Conservation (phyloP, 2,329 filamentous ascomycete genomes). For the Aspergillus sp. region DNA sequence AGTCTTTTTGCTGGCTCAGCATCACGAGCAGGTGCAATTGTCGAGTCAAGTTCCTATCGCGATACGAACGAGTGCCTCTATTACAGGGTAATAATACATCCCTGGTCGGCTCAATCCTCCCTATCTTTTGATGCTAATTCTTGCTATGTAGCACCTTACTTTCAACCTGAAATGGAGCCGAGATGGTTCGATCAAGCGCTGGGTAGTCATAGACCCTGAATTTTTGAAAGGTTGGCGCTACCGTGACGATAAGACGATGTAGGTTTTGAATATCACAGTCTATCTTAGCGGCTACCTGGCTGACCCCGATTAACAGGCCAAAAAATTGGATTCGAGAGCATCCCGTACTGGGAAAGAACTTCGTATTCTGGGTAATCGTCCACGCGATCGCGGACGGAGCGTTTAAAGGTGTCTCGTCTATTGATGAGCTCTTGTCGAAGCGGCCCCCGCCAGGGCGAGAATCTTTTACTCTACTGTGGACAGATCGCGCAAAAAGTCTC, state of each 20-base stretch:
- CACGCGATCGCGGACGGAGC: slow-evolving; percentile 16
- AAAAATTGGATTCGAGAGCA: slow-evolving; percentile 21
- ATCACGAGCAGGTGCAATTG: slow-evolving; percentile 11
- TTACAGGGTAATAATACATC: slow-evolving; percentile 12
- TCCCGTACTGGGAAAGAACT: slow-evolving; percentile 16
- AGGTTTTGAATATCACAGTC: background rate
- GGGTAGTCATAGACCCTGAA: slow-evolving; percentile 16
- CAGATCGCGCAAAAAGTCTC: slow-evolving; percentile 3
- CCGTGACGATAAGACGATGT: slow-evolving; percentile 9
- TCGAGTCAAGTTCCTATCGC: slow-evolving; percentile 18
- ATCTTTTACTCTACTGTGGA: slow-evolving; percentile 17
- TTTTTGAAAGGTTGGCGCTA: slow-evolving; percentile 20
- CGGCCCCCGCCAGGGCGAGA: slow-evolving; percentile 16
- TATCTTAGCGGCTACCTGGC: background rate
- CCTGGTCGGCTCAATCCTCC: too few relatives aligned
- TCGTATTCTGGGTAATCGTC: slow-evolving; percentile 22
- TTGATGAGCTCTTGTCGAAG: slow-evolving; percentile 14
- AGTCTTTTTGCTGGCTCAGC: slow-evolving; percentile 11
- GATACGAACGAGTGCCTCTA: slow-evolving; percentile 19
- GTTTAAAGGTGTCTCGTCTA: slow-evolving; percentile 17
- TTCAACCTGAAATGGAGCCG: slow-evolving; percentile 18
- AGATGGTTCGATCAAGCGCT: slow-evolving; percentile 9
- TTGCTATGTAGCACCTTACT: slow-evolving; percentile 8
- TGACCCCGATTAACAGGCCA: background rate
- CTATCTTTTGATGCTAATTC: too few relatives aligned